phyloP scores from a whole-genome alignment of 768 basidiomycete genomes.

The Mycena capillaripes region DNA sequence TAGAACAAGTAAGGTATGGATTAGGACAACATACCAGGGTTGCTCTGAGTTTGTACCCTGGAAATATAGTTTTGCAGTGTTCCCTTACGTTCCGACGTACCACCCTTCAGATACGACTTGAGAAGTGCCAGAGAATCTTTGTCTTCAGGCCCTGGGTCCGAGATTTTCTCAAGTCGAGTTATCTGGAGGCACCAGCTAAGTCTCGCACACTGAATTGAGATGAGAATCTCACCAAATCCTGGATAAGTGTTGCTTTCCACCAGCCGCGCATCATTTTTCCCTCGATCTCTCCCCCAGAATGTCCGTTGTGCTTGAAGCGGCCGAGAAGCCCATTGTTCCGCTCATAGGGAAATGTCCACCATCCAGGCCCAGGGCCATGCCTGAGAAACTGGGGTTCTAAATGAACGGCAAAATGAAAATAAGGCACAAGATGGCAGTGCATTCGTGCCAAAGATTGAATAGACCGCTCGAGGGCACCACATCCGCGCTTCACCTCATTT shows the following conservation, averaged over 20 bases:
- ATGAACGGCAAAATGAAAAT: constrained; percentile 36
- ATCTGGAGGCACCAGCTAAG: constrained; percentile 6
- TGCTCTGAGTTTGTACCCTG: background rate
- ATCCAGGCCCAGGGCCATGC: constrained; percentile 31
- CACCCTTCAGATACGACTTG: constrained; percentile 28
- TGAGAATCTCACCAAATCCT: constrained; percentile 27
- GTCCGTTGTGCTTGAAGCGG: constrained; percentile 37
- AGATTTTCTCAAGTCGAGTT: constrained; percentile 10
- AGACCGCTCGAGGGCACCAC: background rate
- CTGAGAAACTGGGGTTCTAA: constrained; percentile 27
- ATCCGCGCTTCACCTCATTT: constrained; percentile 34
- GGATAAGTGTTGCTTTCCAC: constrained; percentile 34
- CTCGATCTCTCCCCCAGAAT: constrained; percentile 39
- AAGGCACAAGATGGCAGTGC: constrained; percentile 36
- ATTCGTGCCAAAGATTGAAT: constrained; percentile 35
- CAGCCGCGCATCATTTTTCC: constrained; percentile 41
- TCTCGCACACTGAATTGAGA: background rate
- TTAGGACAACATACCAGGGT: background rate
- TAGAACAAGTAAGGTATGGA: background rate
- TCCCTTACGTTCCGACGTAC: constrained; percentile 28
- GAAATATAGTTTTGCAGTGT: constrained; percentile 34
- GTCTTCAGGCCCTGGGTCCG: constrained; percentile 18
- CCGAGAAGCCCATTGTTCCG: constrained; percentile 37
- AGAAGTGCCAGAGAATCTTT: constrained; percentile 20
- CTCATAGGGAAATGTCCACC: constrained; percentile 37